Conservation (phyloP, 768 basidiomycete genomes). For the Jaapia argillacea region DNA sequence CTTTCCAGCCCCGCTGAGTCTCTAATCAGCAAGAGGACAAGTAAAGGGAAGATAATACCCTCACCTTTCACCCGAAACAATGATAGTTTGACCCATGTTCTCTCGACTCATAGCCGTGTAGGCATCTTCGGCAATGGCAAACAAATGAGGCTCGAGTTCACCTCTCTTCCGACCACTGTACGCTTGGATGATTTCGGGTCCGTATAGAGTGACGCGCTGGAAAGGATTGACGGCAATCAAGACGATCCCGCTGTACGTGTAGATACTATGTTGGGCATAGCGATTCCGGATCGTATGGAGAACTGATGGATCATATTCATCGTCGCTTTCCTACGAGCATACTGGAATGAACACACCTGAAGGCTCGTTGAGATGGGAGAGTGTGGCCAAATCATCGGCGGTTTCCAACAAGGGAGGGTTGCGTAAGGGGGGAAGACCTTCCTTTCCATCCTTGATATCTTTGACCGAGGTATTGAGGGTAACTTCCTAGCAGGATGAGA, state of each 20-base stretch:
- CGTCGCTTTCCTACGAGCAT: constrained; percentile 1
- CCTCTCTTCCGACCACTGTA: constrained; percentile 89
- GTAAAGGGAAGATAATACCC: constrained; percentile 14
- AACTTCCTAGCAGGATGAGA: constrained; percentile 47
- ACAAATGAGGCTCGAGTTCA: constrained; percentile 94
- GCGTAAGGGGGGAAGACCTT: constrained; percentile 82
- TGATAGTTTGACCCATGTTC: constrained; percentile 94
- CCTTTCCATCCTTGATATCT: constrained; percentile 71
- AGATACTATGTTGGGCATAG: constrained; percentile 95
- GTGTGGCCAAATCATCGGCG: constrained; percentile 94
- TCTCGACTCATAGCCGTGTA: constrained; percentile 96
- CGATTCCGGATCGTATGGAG: constrained; percentile 95
- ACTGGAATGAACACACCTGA: constrained; percentile 52
- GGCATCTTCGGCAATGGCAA: constrained; percentile 98
- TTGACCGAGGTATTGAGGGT: constrained; percentile 69
- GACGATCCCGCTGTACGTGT: constrained; percentile 98
- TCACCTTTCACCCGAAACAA: constrained; percentile 96
- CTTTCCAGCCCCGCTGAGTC: constrained; percentile 89
- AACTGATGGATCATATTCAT: constrained; percentile 34
- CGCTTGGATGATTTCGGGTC: constrained; percentile 93
- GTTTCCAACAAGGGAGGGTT: constrained; percentile 96
- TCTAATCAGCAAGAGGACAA: constrained; percentile 7
- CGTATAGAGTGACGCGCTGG: constrained; percentile 94
- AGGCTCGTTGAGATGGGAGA: constrained; percentile 97
- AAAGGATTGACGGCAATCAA: constrained; percentile 99